A percentile compares a stretch with the other conserved stretches of the same genome.
Conservation (phyloP, 2,329 filamentous ascomycete species). For the Alternaria brassicicola region DNA sequence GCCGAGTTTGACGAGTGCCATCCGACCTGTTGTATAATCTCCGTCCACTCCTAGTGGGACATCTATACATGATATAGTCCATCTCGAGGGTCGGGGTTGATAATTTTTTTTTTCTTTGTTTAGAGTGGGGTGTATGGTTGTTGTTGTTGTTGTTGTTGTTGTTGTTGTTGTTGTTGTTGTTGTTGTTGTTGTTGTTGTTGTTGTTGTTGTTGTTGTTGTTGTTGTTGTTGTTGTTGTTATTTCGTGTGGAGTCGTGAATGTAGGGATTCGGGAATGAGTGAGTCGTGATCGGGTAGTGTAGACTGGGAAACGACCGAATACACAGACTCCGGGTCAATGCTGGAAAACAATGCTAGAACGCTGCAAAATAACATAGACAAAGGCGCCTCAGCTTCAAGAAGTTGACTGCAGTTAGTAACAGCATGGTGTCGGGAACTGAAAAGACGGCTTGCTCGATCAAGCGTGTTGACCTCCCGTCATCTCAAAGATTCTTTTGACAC, state of each 20-base stretch:
- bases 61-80: neutral
- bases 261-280: neutral
- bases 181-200: conserved; percentile 3
- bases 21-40: neutral
- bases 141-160: neutral
- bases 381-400: neutral
- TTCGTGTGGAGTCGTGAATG: conserved; percentile 1
- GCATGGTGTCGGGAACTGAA: neutral
- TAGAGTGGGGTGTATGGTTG: conserved; percentile 15
- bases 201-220: conserved; percentile 4
- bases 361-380: neutral
- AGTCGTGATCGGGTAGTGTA: conserved; percentile 5
- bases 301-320: conserved; percentile 10
- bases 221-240: conserved; percentile 1
- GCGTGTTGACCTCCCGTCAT: conserved; percentile 3
- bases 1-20: neutral
- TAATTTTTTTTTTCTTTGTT: conserved; percentile 3
- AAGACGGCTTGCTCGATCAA: neutral
- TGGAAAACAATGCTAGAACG: conserved; percentile 13
- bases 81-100: neutral
- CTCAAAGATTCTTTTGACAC: conserved; percentile 10
- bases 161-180: neutral
- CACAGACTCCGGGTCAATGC: conserved; percentile 13
- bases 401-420: neutral
- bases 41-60: neutral